Evolutionary conservation across 176 grass and related monocot species (phyloP), one percentile per base, ranked within the genome.

Genomic region (Oryza meyeriana): DNA sequence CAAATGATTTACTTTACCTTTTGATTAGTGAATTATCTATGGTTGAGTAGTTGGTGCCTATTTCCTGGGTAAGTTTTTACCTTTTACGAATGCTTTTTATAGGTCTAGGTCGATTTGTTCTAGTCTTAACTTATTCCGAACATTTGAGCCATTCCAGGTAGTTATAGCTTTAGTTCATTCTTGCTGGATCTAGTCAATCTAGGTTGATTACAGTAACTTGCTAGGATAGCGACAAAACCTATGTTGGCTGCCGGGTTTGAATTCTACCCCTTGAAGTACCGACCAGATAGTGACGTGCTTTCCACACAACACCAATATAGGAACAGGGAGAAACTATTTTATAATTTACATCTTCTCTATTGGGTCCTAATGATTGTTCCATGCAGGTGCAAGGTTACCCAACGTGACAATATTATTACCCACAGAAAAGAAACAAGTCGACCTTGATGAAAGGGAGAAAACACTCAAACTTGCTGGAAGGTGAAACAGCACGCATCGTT

Each of bases 391-490:
- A 82, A 94, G 83, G 64, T 86, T 98, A 75, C 92, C 95, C 71
- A 93, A 75, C 66, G 81, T 98, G 40, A 94, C 92, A 83, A 82
- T 98, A 75, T 59, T 98, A 42, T 85, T 98, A 76, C 95, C 92
- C 13, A 93, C 72, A 14, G 95, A 91, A 81, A 90, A 88, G 84
- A 93, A 85, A 77, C 90, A 93, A 72, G 81, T 98, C 77, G 88
- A 88, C 72, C 86, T 91, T 79, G 72, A 81, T 59, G 81, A 93
- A 81, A 90, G 83, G 66, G 88, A 89, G 52, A 93, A 81, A 89
- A 84, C 84, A 66, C 79, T 98, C 57, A 89, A 88, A 74, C 81
- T 98, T 87, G 88, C 90, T 91, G 95, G 95, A 86, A 93, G 95
- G 95, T 98, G 58, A 79, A 80, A 86, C 20, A 34, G 4, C 16